Conservation (phyloP, 805 yeast genomes). For the Candida taoyuanica region DNA sequence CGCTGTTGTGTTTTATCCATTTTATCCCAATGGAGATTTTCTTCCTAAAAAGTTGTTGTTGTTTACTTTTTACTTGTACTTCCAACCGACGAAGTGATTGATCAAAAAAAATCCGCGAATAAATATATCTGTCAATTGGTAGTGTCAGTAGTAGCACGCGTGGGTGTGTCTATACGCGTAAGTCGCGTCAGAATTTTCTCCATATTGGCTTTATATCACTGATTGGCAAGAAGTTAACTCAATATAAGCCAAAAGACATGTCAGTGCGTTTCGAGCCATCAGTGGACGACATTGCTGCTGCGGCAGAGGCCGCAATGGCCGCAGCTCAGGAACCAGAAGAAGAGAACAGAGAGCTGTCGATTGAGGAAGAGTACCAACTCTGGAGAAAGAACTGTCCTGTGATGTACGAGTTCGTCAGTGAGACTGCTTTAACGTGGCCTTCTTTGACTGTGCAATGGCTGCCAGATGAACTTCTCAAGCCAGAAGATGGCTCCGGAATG, state of each 20-base stretch:
- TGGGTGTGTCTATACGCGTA: too few relatives aligned
- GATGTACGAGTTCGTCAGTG: constrained; percentile 81
- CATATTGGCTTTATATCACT: too few relatives aligned
- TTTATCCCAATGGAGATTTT: background rate
- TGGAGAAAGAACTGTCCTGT: constrained; percentile 80
- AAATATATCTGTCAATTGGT: too few relatives aligned
- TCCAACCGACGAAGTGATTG: background rate
- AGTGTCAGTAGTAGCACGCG: too few relatives aligned
- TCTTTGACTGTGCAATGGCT: constrained; percentile 76
- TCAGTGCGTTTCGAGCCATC: constrained; percentile 7
- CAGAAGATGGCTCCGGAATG: constrained; percentile 24
- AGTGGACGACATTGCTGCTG: constrained; percentile 4
- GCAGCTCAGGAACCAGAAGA: constrained; percentile 14
- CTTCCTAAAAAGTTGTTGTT: too few relatives aligned
- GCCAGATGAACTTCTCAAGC: constrained; percentile 35
- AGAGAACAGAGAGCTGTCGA: constrained; percentile 27
- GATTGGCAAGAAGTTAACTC: too few relatives aligned
- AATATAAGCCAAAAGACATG: too few relatives aligned
- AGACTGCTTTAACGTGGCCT: constrained; percentile 80
- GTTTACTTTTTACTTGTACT: too few relatives aligned
- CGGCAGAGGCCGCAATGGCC: constrained; percentile 4
- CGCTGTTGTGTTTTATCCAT: constrained; percentile 1
- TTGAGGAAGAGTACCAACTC: constrained; percentile 59
- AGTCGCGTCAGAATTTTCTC: too few relatives aligned
- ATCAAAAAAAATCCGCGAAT: too few relatives aligned